Base-by-base conservation (phyloP, 2,329 filamentous ascomycete species). In the Cladosporium halotolerans region DNA sequence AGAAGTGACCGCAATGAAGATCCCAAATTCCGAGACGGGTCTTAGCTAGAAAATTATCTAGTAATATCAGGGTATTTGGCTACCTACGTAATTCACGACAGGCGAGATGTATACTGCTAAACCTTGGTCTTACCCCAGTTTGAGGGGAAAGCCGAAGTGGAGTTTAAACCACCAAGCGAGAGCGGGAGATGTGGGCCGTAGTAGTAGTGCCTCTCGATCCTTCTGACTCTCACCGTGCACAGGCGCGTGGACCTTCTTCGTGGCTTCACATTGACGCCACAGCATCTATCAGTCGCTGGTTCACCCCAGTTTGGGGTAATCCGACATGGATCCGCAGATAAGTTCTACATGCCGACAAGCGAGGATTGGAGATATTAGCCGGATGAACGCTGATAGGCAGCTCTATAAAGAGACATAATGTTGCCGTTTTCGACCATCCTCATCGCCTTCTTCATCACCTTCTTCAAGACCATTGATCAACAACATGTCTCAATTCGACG, bases 401-500 rank as follows among this genome's bases (percentile, higher is more conserved):
- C 13, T 40, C 18, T 47, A 47, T 47, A 47, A 47, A 47, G 19
- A 47, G 34, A 9, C 13, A 39, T 47, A 2, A 28, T 31, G 14
- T 40, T 14, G 18, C 11, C 14, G n/a, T 39, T 10, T 16, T 32
- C 9, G 13, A 13, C 16, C 19, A 10, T 31, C 4, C 13, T 16
- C 19, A 31, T 6, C 4, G 7, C 13, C 7, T 16, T 16, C 10
- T 10, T 13, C 6, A 11, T 16, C 19, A 4, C 28, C 11, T 32
- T 40, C 3, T 9, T 18, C 6, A 4, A 23, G 18, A 9, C 43
- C 16, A 9, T 31, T 3, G 23, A 47, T 18, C 36, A 34, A 14
- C 38, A 57, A 45, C 6, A 68, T 68, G 66, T 63, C 66, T 5
- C 39, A 63, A 23, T 58, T 67, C 45, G 65, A 66, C 42, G 59